Percentiles rank a stretch among this genome's conserved stretches.
Conservation (phyloP, 306 rosid species). For the Pterocarpus macrocarpus region DNA sequence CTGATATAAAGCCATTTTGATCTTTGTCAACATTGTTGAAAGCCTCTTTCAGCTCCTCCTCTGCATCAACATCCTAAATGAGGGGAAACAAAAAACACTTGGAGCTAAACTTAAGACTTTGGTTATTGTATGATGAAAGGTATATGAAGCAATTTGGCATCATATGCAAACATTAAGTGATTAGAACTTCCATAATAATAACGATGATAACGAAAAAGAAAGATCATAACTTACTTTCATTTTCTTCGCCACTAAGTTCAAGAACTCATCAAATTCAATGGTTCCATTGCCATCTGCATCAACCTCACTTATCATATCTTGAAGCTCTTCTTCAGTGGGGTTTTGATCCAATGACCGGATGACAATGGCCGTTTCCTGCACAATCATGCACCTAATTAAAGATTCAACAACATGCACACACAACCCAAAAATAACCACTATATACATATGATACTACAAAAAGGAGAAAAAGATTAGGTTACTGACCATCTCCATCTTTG, state of each 20-base stretch:
- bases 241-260: conserved; percentile 88
- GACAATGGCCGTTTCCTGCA: conserved; percentile 85
- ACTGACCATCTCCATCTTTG: too few relatives aligned
- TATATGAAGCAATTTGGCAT: too few relatives aligned
- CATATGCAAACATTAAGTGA: neutral
- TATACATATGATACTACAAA: too few relatives aligned
- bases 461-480: too few relatives aligned
- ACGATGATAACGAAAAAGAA: neutral
- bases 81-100: neutral
- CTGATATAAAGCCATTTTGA: too few relatives aligned
- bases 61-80: conserved; percentile 81
- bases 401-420: conserved; percentile 25
- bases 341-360: conserved; percentile 64
- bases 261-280: conserved; percentile 88
- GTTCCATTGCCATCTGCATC: conserved; percentile 70
- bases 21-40: too few relatives aligned
- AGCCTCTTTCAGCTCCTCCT: conserved; percentile 91
- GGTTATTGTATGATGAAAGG: neutral
- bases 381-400: conserved; percentile 78
- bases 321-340: conserved; percentile 90
- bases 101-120: conserved; percentile 20
- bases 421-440: neutral
- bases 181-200: neutral
- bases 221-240: conserved; percentile 63
- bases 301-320: too few relatives aligned